Evolutionary conservation across 495 filamentous ascomycete genomes (phyloP), one percentile per base, ranked within the genome.

Genomic region (Hypoxylon intermedium): DNA sequence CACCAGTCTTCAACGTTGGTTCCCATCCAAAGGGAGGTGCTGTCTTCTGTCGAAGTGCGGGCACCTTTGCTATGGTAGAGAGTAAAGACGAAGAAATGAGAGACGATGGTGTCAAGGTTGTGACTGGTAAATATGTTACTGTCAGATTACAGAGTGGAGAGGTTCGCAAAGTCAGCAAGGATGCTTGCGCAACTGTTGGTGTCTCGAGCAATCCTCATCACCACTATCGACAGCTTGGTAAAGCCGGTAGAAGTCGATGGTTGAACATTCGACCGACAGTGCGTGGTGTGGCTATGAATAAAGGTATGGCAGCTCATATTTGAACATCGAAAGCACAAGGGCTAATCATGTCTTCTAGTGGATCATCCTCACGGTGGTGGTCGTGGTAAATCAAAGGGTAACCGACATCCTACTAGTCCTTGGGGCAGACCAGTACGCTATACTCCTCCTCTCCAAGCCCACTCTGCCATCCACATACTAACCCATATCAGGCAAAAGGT

Each of bases 361-460:
- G 95, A 98, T 64, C 94, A 98, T 84, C 93, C 94, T 65, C 94
- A 98, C 76, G 94, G 94, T 83, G 94, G 94, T 88, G 94, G 94
- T 72, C 83, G 95, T 79, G 94, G 94, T 72, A 98, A 98, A 79
- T 96, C 91, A 19, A 98, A 98, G 89, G 93, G 94, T 82, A 98
- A 98, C 74, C 83, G 90, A 52, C 79, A 94, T 71, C 93, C 95
- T 38, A 90, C 92, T 71, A 96, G 91, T 78, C 92, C 92, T 56
- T 98, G 94, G 94, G 95, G 95, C 67, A 87, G 85, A 71, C 92
- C 91, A 76, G 92, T 96, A 89, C 74, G 90, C 84, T 30, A 31
- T 53, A 42, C 21, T 31, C 61, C 12, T 23, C 15, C 52, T 36
- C 33, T 57, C 9, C 26, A 24, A 11, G 38, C 24, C 20, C 5